Evolutionary conservation across 495 filamentous ascomycete species (phyloP).

Genomic region (Tuber melanosporum): DNA sequence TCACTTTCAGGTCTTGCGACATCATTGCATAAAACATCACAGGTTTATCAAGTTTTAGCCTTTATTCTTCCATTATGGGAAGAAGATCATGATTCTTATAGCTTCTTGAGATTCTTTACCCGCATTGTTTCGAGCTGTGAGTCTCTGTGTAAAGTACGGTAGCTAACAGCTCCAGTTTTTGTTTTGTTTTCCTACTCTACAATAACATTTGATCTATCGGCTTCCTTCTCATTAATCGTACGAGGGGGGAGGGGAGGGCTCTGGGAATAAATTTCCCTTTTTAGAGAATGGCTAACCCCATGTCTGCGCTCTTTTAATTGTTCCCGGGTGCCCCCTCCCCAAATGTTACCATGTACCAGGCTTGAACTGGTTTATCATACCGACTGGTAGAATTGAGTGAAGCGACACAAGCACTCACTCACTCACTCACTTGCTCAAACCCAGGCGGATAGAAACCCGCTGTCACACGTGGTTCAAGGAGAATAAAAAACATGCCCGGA

Average conservation of each 20-base stretch:
- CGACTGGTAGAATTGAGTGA: background rate
- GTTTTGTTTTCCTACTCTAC: background rate
- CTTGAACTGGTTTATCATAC: background rate
- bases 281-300: background rate
- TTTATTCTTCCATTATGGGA: background rate
- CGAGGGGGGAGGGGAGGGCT: background rate
- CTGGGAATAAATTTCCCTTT: background rate
- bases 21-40: background rate
- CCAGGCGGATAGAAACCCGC: background rate
- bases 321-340: background rate
- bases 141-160: background rate
- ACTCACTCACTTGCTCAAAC: background rate
- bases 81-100: background rate
- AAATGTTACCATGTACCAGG: background rate
- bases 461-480: background rate
- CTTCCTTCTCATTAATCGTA: background rate
- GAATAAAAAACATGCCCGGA: background rate
- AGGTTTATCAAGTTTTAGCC: background rate
- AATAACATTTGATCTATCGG: background rate
- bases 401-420: slow-evolving; percentile 1
- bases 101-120: background rate
- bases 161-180: background rate
- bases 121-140: background rate
- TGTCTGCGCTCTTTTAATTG: background rate
- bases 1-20: background rate